phyloP scores from a whole-genome alignment of 306 rosid genomes.

The Glycine latifolia region DNA sequence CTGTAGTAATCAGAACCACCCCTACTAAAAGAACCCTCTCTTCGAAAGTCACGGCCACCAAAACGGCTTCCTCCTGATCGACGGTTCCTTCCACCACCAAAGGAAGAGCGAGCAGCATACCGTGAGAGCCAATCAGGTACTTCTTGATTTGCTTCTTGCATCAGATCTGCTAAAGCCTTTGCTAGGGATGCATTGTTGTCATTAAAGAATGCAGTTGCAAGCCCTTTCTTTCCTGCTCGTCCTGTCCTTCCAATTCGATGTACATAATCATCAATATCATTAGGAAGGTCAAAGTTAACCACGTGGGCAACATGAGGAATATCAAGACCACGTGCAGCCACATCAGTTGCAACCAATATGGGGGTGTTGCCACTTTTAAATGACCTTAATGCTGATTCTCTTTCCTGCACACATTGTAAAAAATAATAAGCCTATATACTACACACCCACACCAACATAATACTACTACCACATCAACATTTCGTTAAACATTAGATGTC shows the following conservation, averaged over 20 bases:
- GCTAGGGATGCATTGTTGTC: slow-evolving; percentile 80
- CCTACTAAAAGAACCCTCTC: slow-evolving; percentile 64
- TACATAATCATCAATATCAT: slow-evolving; percentile 92
- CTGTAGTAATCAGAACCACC: slow-evolving; percentile 75
- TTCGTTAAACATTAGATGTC: not conserved
- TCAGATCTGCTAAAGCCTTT: slow-evolving; percentile 75
- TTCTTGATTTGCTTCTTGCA: slow-evolving; percentile 91
- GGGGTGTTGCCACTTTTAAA: slow-evolving; percentile 90
- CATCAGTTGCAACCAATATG: slow-evolving; percentile 93
- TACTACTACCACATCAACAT: not conserved
- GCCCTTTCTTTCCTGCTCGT: slow-evolving; percentile 87
- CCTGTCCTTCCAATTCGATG: slow-evolving; percentile 96
- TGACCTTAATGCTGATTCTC: slow-evolving; percentile 78
- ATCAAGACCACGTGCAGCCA: slow-evolving; percentile 95
- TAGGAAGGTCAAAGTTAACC: slow-evolving; percentile 90
- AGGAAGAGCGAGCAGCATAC: slow-evolving; percentile 73
- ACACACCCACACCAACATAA: not conserved
- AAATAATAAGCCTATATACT: not conserved
- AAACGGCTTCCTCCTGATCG: slow-evolving; percentile 88
- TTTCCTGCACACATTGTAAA: slow-evolving; percentile 70
- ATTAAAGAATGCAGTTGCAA: slow-evolving; percentile 90
- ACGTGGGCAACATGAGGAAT: slow-evolving; percentile 93
- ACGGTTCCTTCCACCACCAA: slow-evolving; percentile 77
- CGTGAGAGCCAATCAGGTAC: slow-evolving; percentile 88
- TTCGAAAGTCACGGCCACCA: slow-evolving; percentile 88